Base-by-base conservation (phyloP, 371 early-diverging fungal species). In the Haplosporangium sp. region DNA sequence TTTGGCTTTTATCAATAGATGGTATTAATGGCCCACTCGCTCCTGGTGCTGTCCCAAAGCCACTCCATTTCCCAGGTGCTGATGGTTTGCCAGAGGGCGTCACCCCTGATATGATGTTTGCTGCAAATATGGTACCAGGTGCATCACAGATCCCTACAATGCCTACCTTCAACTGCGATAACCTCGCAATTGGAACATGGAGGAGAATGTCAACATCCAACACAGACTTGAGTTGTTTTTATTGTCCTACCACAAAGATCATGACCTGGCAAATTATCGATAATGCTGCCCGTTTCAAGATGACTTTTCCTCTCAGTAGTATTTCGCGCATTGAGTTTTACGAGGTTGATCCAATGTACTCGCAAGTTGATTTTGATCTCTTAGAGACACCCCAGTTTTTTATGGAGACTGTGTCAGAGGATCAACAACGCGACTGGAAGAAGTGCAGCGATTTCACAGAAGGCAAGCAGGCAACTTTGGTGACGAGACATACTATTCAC, bases 381-480 rank as follows among this genome's bases (percentile, higher is more conserved):
- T 62, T 84, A 11, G 88, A 89, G 75, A 82, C 87, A 4, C 93
- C 94, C 37, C 78, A 85, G 40, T 91, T 91, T 83, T 92, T 85
- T 83, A 90, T 92, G 90, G 87, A 90, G 65, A 58, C 84, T 71
- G 66, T 87, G 65, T 82, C 83, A 4, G 74, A 81, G 63, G 82
- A 81, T 56, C 65, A 72, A 57, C 57, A 69, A 62, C 76, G 79
- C 50, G 74, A 82, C 20, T 93, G 93, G 92, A 85, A 88, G 11
- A 90, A 89, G 69, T 92, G 93, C 82, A 88, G 88, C 37, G 94
- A 94, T 72, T 94, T 94, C 66, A 94, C 93, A 11, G 93, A 93
- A 71, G 86, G 86, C 64, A 88, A 86, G 69, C 93, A 93, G 84
- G 93, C 93, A 6, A 88, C 92, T 20, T 68, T 88, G 10, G 87